These are phyloP conservation scores for Sarcocystis neurona DNA, from an alignment of 169 alveolate species.

Conservation along the genomic window DNA sequence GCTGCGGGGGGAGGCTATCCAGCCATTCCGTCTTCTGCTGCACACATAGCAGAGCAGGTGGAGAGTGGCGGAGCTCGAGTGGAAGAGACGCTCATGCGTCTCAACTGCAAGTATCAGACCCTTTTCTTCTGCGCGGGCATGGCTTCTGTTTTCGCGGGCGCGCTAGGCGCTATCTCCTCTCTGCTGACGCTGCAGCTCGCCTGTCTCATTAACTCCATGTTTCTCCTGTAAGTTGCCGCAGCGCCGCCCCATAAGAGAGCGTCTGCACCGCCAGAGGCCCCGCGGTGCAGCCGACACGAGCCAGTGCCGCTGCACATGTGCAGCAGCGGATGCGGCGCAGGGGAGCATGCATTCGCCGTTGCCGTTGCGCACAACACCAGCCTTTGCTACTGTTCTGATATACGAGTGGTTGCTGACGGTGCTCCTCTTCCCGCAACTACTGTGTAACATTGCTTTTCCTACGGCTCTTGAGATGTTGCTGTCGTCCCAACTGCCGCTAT, in stretches of 20 bases:
- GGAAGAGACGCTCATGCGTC: constrained; percentile 84
- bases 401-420: no score
- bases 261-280: no score
- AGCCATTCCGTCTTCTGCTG: constrained; percentile 62
- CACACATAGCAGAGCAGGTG: constrained; percentile 75
- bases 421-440: no score
- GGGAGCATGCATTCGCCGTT: no score
- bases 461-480: no score
- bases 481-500: no score
- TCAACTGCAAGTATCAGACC: constrained; percentile 86
- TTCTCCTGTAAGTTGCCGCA: constrained; percentile 70
- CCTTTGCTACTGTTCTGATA: no score
- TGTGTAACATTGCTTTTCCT: no score
- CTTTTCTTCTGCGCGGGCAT: constrained; percentile 84
- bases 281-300: no score
- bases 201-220: constrained; percentile 73
- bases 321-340: no score
- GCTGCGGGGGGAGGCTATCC: constrained; percentile 31
- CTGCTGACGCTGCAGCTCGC: constrained; percentile 76
- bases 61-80: constrained; percentile 88
- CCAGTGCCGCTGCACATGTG: no score
- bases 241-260: neutral
- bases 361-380: no score
- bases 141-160: constrained; percentile 79
- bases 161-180: constrained; percentile 74